A percentile compares a stretch with the other conserved stretches of the same genome.
Evolutionary conservation across 768 basidiomycete species (phyloP).

Genomic region (Inosperma sp.): DNA sequence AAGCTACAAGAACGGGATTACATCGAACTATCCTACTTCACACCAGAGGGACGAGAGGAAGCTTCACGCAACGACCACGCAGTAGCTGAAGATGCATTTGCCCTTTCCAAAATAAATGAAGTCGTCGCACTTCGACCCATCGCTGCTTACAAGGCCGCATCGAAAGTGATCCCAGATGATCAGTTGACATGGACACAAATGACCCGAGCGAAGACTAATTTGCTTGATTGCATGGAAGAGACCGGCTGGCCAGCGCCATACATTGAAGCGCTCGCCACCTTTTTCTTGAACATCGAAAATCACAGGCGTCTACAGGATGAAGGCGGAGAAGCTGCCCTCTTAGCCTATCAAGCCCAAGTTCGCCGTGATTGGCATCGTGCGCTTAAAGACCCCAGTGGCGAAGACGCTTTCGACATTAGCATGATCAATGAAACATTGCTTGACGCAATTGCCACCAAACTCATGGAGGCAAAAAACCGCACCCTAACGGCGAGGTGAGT

Average conservation of each 20-base stretch:
- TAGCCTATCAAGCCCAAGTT: neutral
- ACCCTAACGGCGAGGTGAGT: too few species aligned
- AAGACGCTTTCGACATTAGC: slow-evolving; percentile 24
- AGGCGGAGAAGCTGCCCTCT: neutral
- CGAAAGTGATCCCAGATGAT: neutral
- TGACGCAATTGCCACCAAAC: too few species aligned
- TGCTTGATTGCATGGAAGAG: neutral
- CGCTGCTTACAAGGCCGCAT: neutral
- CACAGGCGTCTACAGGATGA: neutral
- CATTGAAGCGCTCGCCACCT: neutral
- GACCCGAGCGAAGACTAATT: neutral
- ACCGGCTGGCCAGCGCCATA: neutral
- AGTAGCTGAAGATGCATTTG: slow-evolving; percentile 1
- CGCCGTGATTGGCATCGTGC: neutral
- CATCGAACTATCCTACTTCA: slow-evolving; percentile 8
- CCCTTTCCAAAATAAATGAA: slow-evolving; percentile 6
- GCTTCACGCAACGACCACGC: neutral
- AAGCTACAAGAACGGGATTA: slow-evolving; percentile 5
- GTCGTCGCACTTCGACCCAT: neutral
- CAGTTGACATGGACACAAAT: neutral
- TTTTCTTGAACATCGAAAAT: neutral
- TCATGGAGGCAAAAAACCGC: too few species aligned
- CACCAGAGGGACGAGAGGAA: neutral
- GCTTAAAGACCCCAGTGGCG: neutral
- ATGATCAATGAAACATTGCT: slow-evolving; percentile 26